A percentile compares a stretch with the other conserved stretches of the same genome.
These are phyloP conservation scores for Domatiomyces globalis DNA, from an alignment of 2,329 filamentous ascomycete genomes.

Conservation along the genomic window DNA sequence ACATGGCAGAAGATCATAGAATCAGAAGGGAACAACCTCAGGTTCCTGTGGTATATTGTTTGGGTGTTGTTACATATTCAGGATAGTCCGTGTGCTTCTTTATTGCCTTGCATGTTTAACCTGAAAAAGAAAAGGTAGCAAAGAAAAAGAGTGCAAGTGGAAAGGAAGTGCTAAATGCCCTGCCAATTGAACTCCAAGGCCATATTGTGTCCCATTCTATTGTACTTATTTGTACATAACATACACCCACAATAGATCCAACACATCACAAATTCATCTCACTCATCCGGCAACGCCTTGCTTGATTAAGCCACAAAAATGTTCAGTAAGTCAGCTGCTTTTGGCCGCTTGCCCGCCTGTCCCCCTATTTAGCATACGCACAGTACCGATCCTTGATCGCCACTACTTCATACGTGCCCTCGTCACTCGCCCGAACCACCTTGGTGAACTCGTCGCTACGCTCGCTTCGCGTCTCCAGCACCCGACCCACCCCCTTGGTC, in stretches of 20 bases:
- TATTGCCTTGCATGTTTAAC: too few species aligned
- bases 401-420: slow-evolving; percentile 95
- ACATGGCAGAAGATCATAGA: too few species aligned
- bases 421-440: slow-evolving; percentile 70
- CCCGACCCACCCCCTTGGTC: slow-evolving; percentile 29
- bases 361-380: slow-evolving; percentile 57
- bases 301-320: neutral
- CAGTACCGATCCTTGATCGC: slow-evolving; percentile 90
- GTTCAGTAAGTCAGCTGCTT: slow-evolving; percentile 11
- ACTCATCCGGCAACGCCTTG: neutral
- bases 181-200: neutral
- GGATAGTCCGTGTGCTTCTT: too few species aligned
- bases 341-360: slow-evolving; percentile 7
- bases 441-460: slow-evolving; percentile 68
- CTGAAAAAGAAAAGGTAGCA: too few species aligned
- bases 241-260: neutral
- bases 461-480: slow-evolving; percentile 85
- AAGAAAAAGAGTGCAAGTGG: too few species aligned
- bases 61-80: too few species aligned
- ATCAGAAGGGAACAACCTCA: too few species aligned
- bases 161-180: too few species aligned
- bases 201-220: neutral
- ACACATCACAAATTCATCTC: too few species aligned
- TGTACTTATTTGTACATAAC: neutral
- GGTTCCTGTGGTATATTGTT: too few species aligned